Base-by-base conservation (phyloP, 2,329 filamentous ascomycete genomes). In the Ilyonectria destructans region DNA sequence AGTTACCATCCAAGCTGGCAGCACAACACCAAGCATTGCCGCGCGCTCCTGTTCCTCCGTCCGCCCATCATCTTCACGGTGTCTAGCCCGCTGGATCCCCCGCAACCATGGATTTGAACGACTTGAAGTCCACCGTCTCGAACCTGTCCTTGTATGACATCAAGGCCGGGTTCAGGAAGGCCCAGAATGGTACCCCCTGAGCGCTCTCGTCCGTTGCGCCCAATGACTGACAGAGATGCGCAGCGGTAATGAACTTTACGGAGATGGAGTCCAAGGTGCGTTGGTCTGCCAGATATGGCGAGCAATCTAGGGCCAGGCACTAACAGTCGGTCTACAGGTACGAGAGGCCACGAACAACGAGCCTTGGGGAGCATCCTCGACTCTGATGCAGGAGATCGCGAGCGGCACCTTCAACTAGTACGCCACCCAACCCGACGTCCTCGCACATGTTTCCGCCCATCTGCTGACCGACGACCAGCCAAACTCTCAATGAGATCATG, bases 271-370 rank as follows among this genome's bases (percentile, higher is more conserved):
- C 89, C 51, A 91, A 90, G 87, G 88, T 90, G 71, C 52, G 77
- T 77, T 54, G 45, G 45, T 60, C 54, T 66, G 40, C 49, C 49
- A 45, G 19, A 49, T 49, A 57, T 63, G 63, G 56, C 58, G n/a
- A 21, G 37, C 48, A 33, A 58, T 59, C 29, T 17, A 31, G 48
- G 10, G 43, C 33, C 23, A 48, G 66, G 29, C 65, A 66, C 73
- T 75, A 65, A 76, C 67, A 46, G 57, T 61, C 35, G 49, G 57
- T 61, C 35, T 46, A 48, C 58, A 96, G 92, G 95, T 98, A 74
- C 93, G 96, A 82, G 96, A 99, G 87, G 96, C 96, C 33, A 99
- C 96, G 43, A 99, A 99, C 84, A 98, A 98, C 82, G 96, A 99
- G 82, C 96, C 96, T 65, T 99, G 96, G 96, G 96, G 95, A 72